Conservation (phyloP, 371 early-diverging fungal genomes). For the Sporodiniella umbellata region DNA sequence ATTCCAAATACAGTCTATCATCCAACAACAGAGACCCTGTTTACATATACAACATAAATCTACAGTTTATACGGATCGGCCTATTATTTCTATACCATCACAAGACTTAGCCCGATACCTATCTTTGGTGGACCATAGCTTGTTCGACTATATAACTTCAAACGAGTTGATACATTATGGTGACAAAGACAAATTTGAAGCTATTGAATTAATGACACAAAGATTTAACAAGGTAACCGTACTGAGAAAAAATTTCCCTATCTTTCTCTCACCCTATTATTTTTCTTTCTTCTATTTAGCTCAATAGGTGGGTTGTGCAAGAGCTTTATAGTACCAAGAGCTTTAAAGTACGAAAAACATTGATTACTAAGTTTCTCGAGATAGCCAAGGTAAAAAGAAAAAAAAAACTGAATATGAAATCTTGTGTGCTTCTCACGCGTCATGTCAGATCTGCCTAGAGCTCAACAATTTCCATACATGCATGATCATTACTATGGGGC, state of each 20-base stretch:
- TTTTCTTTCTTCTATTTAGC: slow-evolving; percentile 1
- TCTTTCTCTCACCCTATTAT: not conserved
- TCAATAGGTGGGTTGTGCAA: slow-evolving; percentile 44
- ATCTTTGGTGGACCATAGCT: slow-evolving; percentile 38
- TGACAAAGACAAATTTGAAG: slow-evolving; percentile 5
- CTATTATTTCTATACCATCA: slow-evolving; percentile 18
- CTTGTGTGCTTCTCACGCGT: not conserved
- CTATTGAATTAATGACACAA: slow-evolving; percentile 20
- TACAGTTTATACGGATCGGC: not conserved
- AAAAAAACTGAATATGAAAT: not conserved
- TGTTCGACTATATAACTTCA: slow-evolving; percentile 29
- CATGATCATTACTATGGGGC: slow-evolving; percentile 45
- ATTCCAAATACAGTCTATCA: slow-evolving; percentile 1
- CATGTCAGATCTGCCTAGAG: slow-evolving; percentile 37
- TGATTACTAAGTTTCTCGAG: slow-evolving; percentile 34
- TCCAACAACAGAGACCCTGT: not conserved
- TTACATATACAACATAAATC: not conserved
- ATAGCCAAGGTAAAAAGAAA: slow-evolving; percentile 32
- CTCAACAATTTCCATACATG: slow-evolving; percentile 48
- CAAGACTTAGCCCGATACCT: slow-evolving; percentile 40
- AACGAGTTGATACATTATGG: slow-evolving; percentile 15
- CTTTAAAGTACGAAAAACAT: slow-evolving; percentile 24
- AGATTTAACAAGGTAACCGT: slow-evolving; percentile 31
- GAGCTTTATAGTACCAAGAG: slow-evolving; percentile 25
- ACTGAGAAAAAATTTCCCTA: too few relatives aligned